Evolutionary conservation across 163 green algal genomes (phyloP), one percentile per base, ranked within the genome.

Genomic region (Scenedesmus sp.): DNA sequence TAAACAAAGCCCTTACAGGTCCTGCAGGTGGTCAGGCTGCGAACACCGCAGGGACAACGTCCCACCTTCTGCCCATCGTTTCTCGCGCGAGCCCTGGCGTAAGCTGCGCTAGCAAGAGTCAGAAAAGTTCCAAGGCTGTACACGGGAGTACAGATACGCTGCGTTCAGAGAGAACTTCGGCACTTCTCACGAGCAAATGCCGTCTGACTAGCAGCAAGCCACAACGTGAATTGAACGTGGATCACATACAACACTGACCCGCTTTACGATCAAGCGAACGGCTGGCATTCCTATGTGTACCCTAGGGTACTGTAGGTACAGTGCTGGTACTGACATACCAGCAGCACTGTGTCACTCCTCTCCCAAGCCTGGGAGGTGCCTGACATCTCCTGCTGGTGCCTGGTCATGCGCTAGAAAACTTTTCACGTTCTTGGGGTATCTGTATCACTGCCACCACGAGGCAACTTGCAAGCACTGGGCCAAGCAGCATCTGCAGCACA

Each of bases 171-270:
- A 76, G 65, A 30, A 30, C 65, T 76, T 76, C 65, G 65, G 30
- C 65, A 76, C 65, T 72, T 7, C 59, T 76, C 65, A 76, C 65
- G 65, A 76, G 65, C 65, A 40, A 30, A 76, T 76, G 65, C 65
- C 15, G 30, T 76, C 65, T 76, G 65, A 37, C 65, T 30, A 72
- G 59, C 65, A 76, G 65, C 26, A 76, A 76, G 65, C 30, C 30
- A 30, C 30, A 76, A 76, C 65, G 65, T 40, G 30, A 76, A 76
- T 22, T 10, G 26, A 37, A 30, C 65, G 30, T 76, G 5, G 7
- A 76, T 40, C 30, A 5, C 18, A 2, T 18, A 76, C 15, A 76
- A 0, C 30, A 40, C 30, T 16, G 4, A 40, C 7, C 7, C 7
- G 30, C 30, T 40, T 40, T 76, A 76, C 30, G 65, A 76, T 40